These are phyloP conservation scores for Penicillium janthinellum DNA, from an alignment of 2,329 filamentous ascomycete genomes.

Conservation along the genomic window DNA sequence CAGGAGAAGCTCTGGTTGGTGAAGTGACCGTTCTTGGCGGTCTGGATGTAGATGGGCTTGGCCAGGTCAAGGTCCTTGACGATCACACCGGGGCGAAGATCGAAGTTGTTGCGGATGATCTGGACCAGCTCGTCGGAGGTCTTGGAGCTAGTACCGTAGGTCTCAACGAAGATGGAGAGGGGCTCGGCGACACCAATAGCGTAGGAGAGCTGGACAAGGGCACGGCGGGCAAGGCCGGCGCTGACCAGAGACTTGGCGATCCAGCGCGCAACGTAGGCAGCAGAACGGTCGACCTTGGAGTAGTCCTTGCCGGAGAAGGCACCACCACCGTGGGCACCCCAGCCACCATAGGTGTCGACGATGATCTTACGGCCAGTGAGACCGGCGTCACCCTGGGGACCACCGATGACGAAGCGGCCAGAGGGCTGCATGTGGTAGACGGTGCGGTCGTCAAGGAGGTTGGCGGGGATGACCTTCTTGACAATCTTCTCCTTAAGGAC, in stretches of 20 bases:
- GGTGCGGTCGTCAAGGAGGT: constrained; percentile 91
- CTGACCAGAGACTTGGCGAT: constrained; percentile 97
- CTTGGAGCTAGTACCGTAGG: constrained; percentile 92
- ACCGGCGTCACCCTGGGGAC: constrained; percentile 97
- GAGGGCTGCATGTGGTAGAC: constrained; percentile 99
- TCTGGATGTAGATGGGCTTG: constrained; percentile 97
- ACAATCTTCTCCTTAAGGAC: constrained; percentile 98
- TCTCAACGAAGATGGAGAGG: constrained; percentile 95
- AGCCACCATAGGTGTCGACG: constrained; percentile 99
- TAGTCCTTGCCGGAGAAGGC: constrained; percentile 99
- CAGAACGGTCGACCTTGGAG: constrained; percentile 99
- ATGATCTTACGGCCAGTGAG: constrained; percentile 99
- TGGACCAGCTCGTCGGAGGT: constrained; percentile 88
- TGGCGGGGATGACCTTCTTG: constrained; percentile 86
- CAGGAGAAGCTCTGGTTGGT: constrained; percentile 97
- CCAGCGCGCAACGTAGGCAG: constrained; percentile 96
- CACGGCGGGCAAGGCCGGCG: constrained; percentile 85
- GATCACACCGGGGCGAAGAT: constrained; percentile 96
- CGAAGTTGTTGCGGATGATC: constrained; percentile 95
- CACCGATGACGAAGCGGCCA: constrained; percentile 98
- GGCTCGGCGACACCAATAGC: constrained; percentile 98
- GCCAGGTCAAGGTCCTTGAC: constrained; percentile 94
- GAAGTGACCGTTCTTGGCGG: constrained; percentile 99
- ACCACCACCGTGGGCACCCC: constrained; percentile 99
- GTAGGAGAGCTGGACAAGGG: constrained; percentile 96